Evolutionary conservation across 768 basidiomycete genomes (phyloP).

Genomic region (Agaricus blazei): DNA sequence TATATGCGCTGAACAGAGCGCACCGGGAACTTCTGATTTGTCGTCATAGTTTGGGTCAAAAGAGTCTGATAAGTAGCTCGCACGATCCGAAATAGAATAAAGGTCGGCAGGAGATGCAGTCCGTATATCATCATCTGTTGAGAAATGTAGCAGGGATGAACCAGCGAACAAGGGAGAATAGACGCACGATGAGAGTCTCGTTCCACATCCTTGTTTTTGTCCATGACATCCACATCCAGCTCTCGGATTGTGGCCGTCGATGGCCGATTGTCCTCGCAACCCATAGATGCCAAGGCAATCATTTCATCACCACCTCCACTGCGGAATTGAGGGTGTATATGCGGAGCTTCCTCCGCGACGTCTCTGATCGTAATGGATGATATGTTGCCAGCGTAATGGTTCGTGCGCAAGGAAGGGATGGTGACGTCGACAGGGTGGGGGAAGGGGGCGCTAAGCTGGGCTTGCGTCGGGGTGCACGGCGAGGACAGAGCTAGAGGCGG

Average conservation of each 20-base stretch:
- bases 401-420: not conserved
- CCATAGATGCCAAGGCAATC: constrained; percentile 8
- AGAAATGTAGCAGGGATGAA: not conserved
- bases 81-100: constrained; percentile 12
- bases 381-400: constrained; percentile 5
- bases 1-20: not conserved
- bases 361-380: constrained; percentile 1
- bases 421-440: not conserved
- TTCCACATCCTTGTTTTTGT: constrained; percentile 2
- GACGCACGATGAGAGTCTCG: constrained; percentile 3
- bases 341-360: constrained; percentile 1
- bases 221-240: not conserved
- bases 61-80: constrained; percentile 6
- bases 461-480: not conserved
- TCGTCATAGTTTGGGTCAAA: constrained; percentile 16
- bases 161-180: no score
- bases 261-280: not conserved
- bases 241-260: constrained; percentile 3
- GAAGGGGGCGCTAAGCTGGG: no score
- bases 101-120: constrained; percentile 5
- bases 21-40: constrained; percentile 11
- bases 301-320: constrained; percentile 11
- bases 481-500: not conserved
- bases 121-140: not conserved
- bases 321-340: not conserved